Percentiles rank a stretch among this genome's conserved stretches.
Evolutionary conservation across 2,329 filamentous ascomycete genomes (phyloP).

Genomic region (Monosporascus cannonballus): DNA sequence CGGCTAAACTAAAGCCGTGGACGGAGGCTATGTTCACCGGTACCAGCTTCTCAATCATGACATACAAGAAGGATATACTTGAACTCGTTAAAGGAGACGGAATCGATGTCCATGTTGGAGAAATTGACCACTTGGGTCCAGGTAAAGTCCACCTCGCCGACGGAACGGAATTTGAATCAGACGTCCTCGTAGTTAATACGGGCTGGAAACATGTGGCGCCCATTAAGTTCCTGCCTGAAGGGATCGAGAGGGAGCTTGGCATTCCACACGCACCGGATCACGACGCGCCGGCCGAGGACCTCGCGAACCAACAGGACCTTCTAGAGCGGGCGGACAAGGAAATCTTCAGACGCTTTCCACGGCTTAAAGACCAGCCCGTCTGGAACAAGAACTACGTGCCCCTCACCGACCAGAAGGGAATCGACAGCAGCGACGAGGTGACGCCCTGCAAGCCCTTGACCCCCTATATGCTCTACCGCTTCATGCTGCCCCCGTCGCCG

Average conservation of each 20-base stretch:
- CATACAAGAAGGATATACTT: constrained; percentile 51
- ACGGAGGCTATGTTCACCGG: constrained; percentile 46
- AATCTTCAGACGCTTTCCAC: constrained; percentile 45
- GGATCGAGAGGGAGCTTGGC: constrained; percentile 37
- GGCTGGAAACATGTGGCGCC: constrained; percentile 43
- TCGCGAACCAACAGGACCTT: constrained; percentile 33
- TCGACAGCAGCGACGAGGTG: constrained; percentile 16
- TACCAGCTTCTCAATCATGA: constrained; percentile 52
- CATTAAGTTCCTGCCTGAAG: constrained; percentile 39
- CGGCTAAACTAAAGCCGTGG: constrained; percentile 48
- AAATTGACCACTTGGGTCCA: constrained; percentile 41
- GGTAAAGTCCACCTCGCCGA: constrained; percentile 39
- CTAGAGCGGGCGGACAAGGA: constrained; percentile 38
- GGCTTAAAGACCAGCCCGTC: constrained; percentile 38
- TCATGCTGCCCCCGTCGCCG: constrained; percentile 36
- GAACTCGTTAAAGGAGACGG: constrained; percentile 46
- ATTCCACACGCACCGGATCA: constrained; percentile 31
- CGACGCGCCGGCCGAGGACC: constrained; percentile 19
- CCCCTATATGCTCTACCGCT: constrained; percentile 38
- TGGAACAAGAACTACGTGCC: constrained; percentile 40
- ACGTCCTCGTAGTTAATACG: constrained; percentile 49
- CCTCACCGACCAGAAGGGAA: constrained; percentile 29
- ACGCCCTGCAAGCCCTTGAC: constrained; percentile 16
- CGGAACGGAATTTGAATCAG: constrained; percentile 32
- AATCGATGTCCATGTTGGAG: constrained; percentile 49